Percentiles rank a stretch among this genome's conserved stretches.
phyloP scores from a whole-genome alignment of 176 grass and related monocot species.

The Coix lacrymajobi region DNA sequence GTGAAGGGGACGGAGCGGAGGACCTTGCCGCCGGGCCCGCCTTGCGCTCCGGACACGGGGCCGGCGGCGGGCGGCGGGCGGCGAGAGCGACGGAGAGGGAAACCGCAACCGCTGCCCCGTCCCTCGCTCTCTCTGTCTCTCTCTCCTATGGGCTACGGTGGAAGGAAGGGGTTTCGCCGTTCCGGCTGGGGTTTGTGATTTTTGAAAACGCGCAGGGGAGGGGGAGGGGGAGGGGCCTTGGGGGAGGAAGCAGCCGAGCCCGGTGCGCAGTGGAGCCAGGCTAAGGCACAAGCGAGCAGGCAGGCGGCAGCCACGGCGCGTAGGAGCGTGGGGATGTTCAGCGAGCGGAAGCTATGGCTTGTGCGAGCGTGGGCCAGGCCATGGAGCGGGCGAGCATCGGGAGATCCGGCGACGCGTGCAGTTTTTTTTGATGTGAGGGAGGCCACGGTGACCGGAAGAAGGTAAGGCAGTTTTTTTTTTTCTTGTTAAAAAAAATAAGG shows the following conservation, averaged over 20 bases:
- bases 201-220: constrained; percentile 25
- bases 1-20: neutral
- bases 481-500: no score
- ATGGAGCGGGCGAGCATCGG: no score
- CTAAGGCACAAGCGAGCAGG: no score
- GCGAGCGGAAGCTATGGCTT: no score
- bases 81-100: neutral
- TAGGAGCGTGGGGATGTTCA: no score
- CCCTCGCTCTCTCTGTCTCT: neutral
- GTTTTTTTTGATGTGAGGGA: no score
- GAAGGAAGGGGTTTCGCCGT: neutral
- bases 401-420: no score
- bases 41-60: neutral
- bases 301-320: no score
- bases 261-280: neutral
- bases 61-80: neutral
- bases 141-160: neutral
- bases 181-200: constrained; percentile 14
- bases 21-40: neutral
- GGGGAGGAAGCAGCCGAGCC: neutral
- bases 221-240: no score
- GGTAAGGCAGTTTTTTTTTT: no score
- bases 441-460: no score
- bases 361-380: no score
- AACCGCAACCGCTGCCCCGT: neutral